Evolutionary conservation across 352 stramenopile genomes (phyloP).

Genomic region (Aphanomyces invadans): DNA sequence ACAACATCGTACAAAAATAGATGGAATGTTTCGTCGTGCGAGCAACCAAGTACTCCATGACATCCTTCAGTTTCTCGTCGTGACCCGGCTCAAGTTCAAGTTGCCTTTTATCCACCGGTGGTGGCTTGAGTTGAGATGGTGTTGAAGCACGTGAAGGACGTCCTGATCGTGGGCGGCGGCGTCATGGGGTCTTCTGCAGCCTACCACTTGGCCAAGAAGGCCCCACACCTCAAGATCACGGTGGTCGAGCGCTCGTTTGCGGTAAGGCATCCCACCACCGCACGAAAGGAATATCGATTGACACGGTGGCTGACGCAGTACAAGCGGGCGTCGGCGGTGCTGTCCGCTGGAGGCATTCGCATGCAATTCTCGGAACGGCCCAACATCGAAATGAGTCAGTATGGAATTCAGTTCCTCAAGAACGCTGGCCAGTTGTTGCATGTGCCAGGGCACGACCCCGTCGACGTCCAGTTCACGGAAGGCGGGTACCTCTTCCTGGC

Average conservation of each 20-base stretch:
- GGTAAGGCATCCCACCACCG: conserved; percentile 31
- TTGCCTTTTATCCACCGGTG: not conserved
- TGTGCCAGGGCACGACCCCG: conserved; percentile 45
- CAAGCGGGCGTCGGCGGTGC: conserved; percentile 70
- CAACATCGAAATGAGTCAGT: conserved; percentile 77
- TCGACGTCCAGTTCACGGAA: conserved; percentile 72
- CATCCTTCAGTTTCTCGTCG: not conserved
- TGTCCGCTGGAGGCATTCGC: conserved; percentile 68
- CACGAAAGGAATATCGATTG: not conserved
- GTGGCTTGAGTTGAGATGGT: not conserved
- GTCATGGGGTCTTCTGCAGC: conserved; percentile 83
- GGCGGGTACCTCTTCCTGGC: conserved; percentile 77
- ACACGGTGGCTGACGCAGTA: conserved; percentile 38
- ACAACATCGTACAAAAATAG: no score
- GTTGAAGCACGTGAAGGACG: conserved; percentile 32
- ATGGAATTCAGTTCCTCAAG: conserved; percentile 63
- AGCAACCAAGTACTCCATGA: no score
- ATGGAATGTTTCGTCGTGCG: no score
- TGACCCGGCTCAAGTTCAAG: not conserved
- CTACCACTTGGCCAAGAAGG: conserved; percentile 69
- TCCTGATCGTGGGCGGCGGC: conserved; percentile 65
- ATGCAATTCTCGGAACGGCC: conserved; percentile 72
- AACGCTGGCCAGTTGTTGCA: conserved; percentile 41
- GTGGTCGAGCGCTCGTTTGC: conserved; percentile 62
- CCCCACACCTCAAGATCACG: conserved; percentile 52